Conservation (phyloP, 495 filamentous ascomycete genomes). For the Penicilliopsis zonata region DNA sequence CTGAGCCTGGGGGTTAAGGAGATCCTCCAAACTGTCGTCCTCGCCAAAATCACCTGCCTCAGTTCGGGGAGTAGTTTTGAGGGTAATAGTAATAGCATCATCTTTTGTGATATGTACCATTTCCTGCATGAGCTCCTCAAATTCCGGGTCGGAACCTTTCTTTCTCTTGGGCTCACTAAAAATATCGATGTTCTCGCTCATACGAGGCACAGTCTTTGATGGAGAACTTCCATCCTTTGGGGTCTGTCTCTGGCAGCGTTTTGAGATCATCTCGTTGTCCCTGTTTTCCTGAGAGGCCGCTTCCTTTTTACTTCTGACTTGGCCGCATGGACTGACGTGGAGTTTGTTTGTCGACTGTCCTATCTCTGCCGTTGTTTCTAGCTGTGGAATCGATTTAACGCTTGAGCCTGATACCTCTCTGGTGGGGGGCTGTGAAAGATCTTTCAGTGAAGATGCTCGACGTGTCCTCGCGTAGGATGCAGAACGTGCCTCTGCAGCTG, state of each 20-base stretch:
- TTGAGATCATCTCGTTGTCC: slow-evolving; percentile 11
- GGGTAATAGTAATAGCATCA: slow-evolving; percentile 7
- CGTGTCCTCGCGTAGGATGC: slow-evolving; percentile 16
- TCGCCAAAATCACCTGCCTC: slow-evolving; percentile 6
- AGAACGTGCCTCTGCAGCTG: slow-evolving; percentile 20
- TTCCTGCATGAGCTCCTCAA: slow-evolving; percentile 9
- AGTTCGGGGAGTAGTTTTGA: slow-evolving; percentile 5
- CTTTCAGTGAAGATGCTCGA: slow-evolving; percentile 11
- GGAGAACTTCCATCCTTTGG: slow-evolving; percentile 7
- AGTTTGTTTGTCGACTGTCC: slow-evolving; percentile 10
- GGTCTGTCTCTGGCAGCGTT: slow-evolving; percentile 6
- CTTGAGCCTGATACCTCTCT: slow-evolving; percentile 24
- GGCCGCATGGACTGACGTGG: slow-evolving; percentile 19
- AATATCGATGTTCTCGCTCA: slow-evolving; percentile 11
- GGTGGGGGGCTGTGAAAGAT: slow-evolving; percentile 14
- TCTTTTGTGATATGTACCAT: slow-evolving; percentile 5
- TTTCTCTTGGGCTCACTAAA: slow-evolving; percentile 9
- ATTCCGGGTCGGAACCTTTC: slow-evolving; percentile 4
- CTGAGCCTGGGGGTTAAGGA: slow-evolving; percentile 7
- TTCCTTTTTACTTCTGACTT: slow-evolving; percentile 34
- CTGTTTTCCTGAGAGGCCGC: slow-evolving; percentile 9
- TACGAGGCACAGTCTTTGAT: slow-evolving; percentile 8
- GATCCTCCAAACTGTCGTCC: slow-evolving; percentile 7
- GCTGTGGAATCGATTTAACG: slow-evolving; percentile 10
- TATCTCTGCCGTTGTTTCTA: slow-evolving; percentile 4